phyloP scores from a whole-genome alignment of 1,139 yeast genomes.

The Yamadazyma aaseri region DNA sequence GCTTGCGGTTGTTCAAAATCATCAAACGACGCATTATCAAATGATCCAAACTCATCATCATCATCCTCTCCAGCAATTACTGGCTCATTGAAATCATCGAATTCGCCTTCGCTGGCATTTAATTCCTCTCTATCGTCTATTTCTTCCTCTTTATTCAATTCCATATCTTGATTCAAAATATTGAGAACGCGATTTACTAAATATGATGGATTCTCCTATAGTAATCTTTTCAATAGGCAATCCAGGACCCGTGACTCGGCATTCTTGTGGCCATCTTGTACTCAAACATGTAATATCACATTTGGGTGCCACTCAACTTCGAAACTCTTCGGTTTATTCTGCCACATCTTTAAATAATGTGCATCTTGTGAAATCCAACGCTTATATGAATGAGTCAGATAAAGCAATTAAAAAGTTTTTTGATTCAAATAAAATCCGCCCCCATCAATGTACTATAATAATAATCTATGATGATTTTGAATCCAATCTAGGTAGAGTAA shows the following conservation, averaged over 20 bases:
- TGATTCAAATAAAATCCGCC: slow-evolving; percentile 19
- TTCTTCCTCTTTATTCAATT: slow-evolving; percentile 4
- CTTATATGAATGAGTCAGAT: slow-evolving; percentile 43
- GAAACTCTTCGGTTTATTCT: slow-evolving; percentile 25
- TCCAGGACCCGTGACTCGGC: slow-evolving; percentile 41
- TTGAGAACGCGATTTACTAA: neutral
- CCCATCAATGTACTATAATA: slow-evolving; percentile 18
- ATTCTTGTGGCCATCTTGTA: slow-evolving; percentile 40
- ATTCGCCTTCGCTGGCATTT: slow-evolving; percentile 11
- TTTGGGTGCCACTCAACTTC: slow-evolving; percentile 25
- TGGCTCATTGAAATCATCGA: slow-evolving; percentile 14
- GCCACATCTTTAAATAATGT: slow-evolving; percentile 20
- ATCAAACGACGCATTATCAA: slow-evolving; percentile 44
- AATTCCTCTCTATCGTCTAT: slow-evolving; percentile 4
- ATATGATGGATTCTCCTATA: slow-evolving; percentile 7
- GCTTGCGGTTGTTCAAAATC: slow-evolving; percentile 20
- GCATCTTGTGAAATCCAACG: slow-evolving; percentile 34
- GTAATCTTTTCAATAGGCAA: slow-evolving; percentile 43
- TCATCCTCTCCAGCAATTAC: slow-evolving; percentile 16
- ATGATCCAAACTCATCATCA: slow-evolving; percentile 37
- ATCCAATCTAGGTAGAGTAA: slow-evolving; percentile 26
- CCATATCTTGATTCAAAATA: no score
- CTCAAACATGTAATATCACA: slow-evolving; percentile 27
- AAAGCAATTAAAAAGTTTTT: slow-evolving; percentile 28
- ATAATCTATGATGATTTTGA: slow-evolving; percentile 45